Conservation (phyloP, 2,329 filamentous ascomycete species). For the Monilinia vaccinii-corymbosi region DNA sequence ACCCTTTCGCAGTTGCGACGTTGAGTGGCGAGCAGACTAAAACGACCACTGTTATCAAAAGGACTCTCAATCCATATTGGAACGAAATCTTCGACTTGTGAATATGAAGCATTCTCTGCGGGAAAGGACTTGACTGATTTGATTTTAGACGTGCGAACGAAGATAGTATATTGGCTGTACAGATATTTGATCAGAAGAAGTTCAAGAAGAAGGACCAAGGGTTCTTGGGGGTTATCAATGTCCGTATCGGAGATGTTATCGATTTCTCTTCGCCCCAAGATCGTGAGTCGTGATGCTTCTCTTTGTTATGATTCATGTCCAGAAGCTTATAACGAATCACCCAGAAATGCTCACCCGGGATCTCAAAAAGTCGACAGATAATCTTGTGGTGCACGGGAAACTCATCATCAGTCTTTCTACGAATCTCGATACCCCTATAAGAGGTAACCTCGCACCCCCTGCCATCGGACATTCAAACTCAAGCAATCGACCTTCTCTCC, state of each 20-base stretch:
- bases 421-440: conserved; percentile 66
- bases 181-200: conserved; percentile 99
- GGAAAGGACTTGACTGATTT: conserved; percentile 16
- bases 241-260: conserved; percentile 88
- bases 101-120: conserved; percentile 12
- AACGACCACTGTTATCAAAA: conserved; percentile 95
- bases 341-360: conserved; percentile 94
- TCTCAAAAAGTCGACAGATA: conserved; percentile 95
- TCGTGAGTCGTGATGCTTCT: conserved; percentile 48
- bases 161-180: conserved; percentile 92
- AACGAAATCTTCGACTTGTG: conserved; percentile 98
- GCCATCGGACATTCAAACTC: conserved; percentile 21
- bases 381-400: conserved; percentile 94
- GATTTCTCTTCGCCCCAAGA: conserved; percentile 84
- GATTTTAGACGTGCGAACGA: conserved; percentile 70
- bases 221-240: conserved; percentile 95
- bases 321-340: conserved; percentile 12
- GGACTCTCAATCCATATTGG: conserved; percentile 99
- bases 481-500: conserved; percentile 25
- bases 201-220: conserved; percentile 99
- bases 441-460: conserved; percentile 32
- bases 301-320: conserved; percentile 8
- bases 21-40: conserved; percentile 97
- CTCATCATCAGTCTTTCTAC: conserved; percentile 94
- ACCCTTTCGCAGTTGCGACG: conserved; percentile 95